These are phyloP conservation scores for Penicillium sp. DNA, from an alignment of 2,329 filamentous ascomycete species.

Conservation along the genomic window DNA sequence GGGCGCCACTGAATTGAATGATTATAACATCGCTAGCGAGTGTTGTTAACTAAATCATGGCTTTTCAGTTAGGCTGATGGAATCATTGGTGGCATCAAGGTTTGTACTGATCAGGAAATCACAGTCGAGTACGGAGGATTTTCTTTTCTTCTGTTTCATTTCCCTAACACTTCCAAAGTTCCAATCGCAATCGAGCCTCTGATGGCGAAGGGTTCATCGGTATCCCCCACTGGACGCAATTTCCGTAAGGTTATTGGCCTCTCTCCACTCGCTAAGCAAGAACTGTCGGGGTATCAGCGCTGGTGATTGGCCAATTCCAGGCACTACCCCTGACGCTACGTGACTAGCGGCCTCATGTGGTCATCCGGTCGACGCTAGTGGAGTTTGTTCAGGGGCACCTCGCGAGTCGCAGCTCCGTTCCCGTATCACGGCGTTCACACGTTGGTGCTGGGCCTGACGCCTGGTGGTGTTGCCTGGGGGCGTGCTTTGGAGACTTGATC, in stretches of 20 bases:
- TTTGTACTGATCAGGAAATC: too few relatives aligned
- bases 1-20: not conserved
- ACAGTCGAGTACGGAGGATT: too few relatives aligned
- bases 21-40: not conserved
- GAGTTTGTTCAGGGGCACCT: conserved; percentile 17
- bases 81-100: too few relatives aligned
- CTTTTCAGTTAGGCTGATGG: not conserved
- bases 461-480: not conserved
- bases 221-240: not conserved
- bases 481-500: not conserved
- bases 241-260: conserved; percentile 19
- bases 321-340: conserved; percentile 24
- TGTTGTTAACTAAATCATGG: not conserved
- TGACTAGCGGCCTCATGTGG: conserved; percentile 11
- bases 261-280: conserved; percentile 24
- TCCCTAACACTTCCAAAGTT: not conserved
- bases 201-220: conserved; percentile 2
- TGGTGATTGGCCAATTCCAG: conserved; percentile 15
- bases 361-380: conserved; percentile 9
- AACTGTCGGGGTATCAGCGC: conserved; percentile 20
- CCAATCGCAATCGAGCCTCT: not conserved
- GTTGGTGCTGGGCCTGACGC: not conserved
- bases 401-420: not conserved
- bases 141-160: not conserved
- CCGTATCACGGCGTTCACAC: not conserved